phyloP scores from a whole-genome alignment of 2,329 filamentous ascomycete species.

The Trichoderma oligosporum region DNA sequence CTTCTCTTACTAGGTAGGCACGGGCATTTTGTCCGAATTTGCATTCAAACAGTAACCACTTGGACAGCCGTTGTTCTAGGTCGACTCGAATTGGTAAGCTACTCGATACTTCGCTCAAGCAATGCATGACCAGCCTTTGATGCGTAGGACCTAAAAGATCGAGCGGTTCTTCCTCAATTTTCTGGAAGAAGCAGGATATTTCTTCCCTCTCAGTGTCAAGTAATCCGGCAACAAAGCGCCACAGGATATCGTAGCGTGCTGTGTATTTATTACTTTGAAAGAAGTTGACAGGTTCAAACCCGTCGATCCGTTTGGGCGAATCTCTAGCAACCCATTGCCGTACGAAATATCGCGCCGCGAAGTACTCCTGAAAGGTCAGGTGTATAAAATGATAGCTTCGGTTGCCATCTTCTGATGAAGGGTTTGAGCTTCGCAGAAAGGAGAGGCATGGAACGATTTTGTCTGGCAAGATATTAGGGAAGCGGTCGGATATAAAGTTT shows the following conservation, averaged over 20 bases:
- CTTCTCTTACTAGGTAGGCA: background rate
- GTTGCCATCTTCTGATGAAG: slow-evolving; percentile 18
- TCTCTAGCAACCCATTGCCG: background rate
- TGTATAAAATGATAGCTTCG: slow-evolving; percentile 40
- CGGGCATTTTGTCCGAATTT: background rate
- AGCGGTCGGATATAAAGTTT: no score
- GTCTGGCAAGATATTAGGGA: no score
- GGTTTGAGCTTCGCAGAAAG: background rate
- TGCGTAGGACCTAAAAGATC: background rate
- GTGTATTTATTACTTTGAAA: slow-evolving; percentile 1
- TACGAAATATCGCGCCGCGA: slow-evolving; percentile 26
- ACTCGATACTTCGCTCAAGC: background rate
- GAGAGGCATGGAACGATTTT: background rate
- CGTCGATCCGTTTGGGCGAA: no score
- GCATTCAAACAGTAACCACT: background rate
- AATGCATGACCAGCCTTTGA: background rate
- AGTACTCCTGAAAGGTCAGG: slow-evolving; percentile 42
- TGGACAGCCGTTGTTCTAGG: background rate
- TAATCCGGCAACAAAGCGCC: slow-evolving; percentile 10
- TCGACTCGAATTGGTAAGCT: background rate
- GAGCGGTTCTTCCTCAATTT: background rate
- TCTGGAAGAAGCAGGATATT: background rate
- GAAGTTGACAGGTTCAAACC: background rate
- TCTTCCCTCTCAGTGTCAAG: background rate
- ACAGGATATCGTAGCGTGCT: background rate